A percentile compares a stretch with the other conserved stretches of the same genome.
Evolutionary conservation across 805 yeast genomes (phyloP).

Genomic region (Suhomyces pyralidae): DNA sequence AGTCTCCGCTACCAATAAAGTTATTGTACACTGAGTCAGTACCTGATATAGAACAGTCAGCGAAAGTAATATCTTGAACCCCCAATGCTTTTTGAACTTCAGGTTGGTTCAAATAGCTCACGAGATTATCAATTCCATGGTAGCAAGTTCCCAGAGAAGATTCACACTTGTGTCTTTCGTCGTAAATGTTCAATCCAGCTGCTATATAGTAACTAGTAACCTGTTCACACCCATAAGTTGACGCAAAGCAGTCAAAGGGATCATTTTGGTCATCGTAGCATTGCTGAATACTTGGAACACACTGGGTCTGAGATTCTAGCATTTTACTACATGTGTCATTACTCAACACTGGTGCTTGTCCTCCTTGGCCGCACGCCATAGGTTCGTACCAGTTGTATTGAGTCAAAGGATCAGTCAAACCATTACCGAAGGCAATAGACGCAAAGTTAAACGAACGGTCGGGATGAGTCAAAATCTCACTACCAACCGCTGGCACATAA

Average conservation of each 20-base stretch:
- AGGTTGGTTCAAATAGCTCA: slow-evolving; percentile 51
- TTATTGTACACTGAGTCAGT: too few relatives aligned
- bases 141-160: too few relatives aligned
- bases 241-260: too few relatives aligned
- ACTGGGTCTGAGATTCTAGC: too few relatives aligned
- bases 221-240: too few relatives aligned
- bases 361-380: slow-evolving; percentile 47
- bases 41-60: too few relatives aligned
- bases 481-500: slow-evolving; percentile 20
- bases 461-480: slow-evolving; percentile 18
- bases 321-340: slow-evolving; percentile 11
- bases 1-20: not conserved
- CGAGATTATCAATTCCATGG: not conserved
- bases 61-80: too few relatives aligned
- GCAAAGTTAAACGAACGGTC: slow-evolving; percentile 25
- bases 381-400: slow-evolving; percentile 39
- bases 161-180: too few relatives aligned
- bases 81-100: slow-evolving; percentile 30
- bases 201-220: too few relatives aligned
- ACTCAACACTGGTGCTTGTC: slow-evolving; percentile 32
- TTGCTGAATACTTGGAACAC: too few relatives aligned
- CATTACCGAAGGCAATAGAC: slow-evolving; percentile 46
- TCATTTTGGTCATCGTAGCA: too few relatives aligned
- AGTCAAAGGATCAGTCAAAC: slow-evolving; percentile 41
- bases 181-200: too few relatives aligned